phyloP scores from a whole-genome alignment of 805 yeast genomes.

The Candida sakaeoensis region DNA sequence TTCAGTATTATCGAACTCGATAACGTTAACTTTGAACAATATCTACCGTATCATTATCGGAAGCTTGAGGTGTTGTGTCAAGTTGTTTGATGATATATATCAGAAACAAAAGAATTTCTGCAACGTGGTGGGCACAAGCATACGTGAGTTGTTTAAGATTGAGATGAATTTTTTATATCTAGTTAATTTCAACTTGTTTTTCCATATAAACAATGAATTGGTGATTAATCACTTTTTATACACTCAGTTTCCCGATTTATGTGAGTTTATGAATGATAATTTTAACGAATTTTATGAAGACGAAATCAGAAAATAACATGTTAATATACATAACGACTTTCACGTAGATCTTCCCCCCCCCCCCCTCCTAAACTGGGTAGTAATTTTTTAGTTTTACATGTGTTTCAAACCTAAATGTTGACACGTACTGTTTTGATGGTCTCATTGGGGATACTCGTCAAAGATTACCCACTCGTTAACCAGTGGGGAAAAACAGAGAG shows the following conservation, averaged over 20 bases:
- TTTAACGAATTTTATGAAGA: constrained; percentile 7
- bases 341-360: no score
- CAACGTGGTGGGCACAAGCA: constrained; percentile 40
- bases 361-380: no score
- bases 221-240: constrained; percentile 31
- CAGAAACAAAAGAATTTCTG: constrained; percentile 41
- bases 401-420: background rate
- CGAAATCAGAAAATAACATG: constrained; percentile 1
- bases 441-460: no score
- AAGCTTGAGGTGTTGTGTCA: constrained; percentile 39
- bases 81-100: constrained; percentile 38
- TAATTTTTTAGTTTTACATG: no score
- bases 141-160: constrained; percentile 32
- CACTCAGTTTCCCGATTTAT: constrained; percentile 26
- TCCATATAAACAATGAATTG: constrained; percentile 27
- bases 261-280: constrained; percentile 17
- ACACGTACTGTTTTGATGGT: no score
- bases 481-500: no score
- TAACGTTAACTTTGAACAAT: constrained; percentile 29
- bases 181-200: constrained; percentile 30
- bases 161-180: constrained; percentile 40
- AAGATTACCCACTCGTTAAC: no score
- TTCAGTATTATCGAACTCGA: constrained; percentile 28
- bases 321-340: background rate
- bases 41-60: constrained; percentile 39